Base-by-base conservation (phyloP, 169 alveolate species). In the Perkinsus chesapeaki region DNA sequence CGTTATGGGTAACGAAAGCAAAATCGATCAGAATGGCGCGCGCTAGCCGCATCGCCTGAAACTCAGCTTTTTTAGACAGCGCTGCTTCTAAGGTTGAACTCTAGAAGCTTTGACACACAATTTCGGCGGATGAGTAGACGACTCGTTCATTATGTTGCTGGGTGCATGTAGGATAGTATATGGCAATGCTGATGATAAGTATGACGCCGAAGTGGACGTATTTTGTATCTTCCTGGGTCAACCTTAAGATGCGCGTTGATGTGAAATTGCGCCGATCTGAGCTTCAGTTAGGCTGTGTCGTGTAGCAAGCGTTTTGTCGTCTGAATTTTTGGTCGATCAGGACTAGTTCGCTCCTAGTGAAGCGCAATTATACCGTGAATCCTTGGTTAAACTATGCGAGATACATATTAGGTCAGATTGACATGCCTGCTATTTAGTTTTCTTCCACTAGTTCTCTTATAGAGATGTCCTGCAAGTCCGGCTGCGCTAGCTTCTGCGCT, bases 381-480 rank as follows among this genome's bases (percentile, higher is more conserved):
- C n/a, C n/a, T n/a, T n/a, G n/a, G n/a, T n/a, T n/a, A n/a, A n/a
- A n/a, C n/a, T n/a, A n/a, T n/a, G n/a, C n/a, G n/a, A n/a, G n/a
- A n/a, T n/a, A n/a, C n/a, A n/a, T n/a, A n/a, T n/a, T n/a, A n/a
- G n/a, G n/a, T n/a, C n/a, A n/a, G n/a, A n/a, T n/a, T n/a, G n/a
- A n/a, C n/a, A n/a, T n/a, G n/a, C n/a, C n/a, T 9, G 72, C 19
- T 47, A 19, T 9, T 60, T 34, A 60, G 82, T 60, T 60, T 60
- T 23, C 82, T 60, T 23, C 27, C 27, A 27, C 82, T 60, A 1
- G 37, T 0, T 1, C 23, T 5, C 82, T 60, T n/a, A n/a, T n/a
- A n/a, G n/a, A n/a, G n/a, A 60, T 60, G 82, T 60, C 82, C 82
- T 60, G 82, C 82, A 60, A 60, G 82, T 60, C 82, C 82, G 82